Base-by-base conservation (phyloP, 148 eudicot genomes). In the Amaranthus hypochondriacus region DNA sequence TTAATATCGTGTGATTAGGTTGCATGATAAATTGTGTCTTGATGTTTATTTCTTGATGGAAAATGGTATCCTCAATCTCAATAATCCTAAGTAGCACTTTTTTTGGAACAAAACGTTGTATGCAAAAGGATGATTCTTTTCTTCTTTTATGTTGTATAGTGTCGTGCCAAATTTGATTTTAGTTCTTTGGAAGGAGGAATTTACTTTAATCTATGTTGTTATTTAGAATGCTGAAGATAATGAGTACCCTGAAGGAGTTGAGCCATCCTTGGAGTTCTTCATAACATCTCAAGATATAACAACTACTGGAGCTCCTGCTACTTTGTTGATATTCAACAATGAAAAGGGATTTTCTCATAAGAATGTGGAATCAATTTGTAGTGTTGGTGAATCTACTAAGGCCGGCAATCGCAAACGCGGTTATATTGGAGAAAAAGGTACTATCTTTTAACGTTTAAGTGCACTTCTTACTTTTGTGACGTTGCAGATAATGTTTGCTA, bases 181-280 rank as follows among this genome's bases (percentile, higher is more conserved):
- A 28, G 39, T 28, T 28, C 39, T 28, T 28, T 28, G 39, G 39
- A 28, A 28, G 39, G 39, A 28, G 39, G 39, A 28, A 28, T 28
- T 28, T 28, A 28, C 39, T 28, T 28, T 28, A 28, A 28, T 28
- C 54, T 59, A 42, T 49, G 7, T 4, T 68, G 43, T 60, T 56
- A 49, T 72, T 66, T 82, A 90, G 92, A 90, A 90, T 63, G 96
- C 96, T 3, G 96, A 88, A 78, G 96, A 90, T 71, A 90, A 90
- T 54, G 92, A 86, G 77, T 90, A 90, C 44, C 43, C 56, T 58
- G 79, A 77, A 52, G 93, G 88, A 50, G 86, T 86, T 42, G 76
- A 89, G 39, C 92, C 96, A 44, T 81, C 91, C 0, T 69, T 89
- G 74, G 91, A 90, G 78, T 88, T 90, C 70, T 73, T 89, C 66